Conservation (phyloP, 495 filamentous ascomycete species). For the Neurospora hispaniola region DNA sequence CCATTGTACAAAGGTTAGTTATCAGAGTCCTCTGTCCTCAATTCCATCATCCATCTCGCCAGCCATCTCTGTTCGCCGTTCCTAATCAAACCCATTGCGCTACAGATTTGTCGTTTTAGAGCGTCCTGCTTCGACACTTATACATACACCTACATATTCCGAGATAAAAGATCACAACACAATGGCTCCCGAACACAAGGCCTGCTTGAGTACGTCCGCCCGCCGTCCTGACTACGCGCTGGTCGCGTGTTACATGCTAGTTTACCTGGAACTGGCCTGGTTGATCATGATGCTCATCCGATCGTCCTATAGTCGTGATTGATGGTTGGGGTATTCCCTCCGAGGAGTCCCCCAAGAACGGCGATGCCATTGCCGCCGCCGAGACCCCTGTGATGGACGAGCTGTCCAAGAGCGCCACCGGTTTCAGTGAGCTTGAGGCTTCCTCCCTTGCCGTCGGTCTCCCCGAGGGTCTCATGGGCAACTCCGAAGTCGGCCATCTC, state of each 20-base stretch:
- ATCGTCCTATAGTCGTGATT: constrained; percentile 63
- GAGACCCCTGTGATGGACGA: constrained; percentile 62
- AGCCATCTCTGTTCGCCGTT: not conserved
- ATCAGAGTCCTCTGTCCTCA: not conserved
- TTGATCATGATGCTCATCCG: constrained; percentile 41
- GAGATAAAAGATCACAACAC: constrained; percentile 19
- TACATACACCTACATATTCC: not conserved
- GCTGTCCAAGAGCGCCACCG: constrained; percentile 27
- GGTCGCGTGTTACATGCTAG: constrained; percentile 32
- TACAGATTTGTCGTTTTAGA: not conserved
- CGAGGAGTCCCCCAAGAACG: constrained; percentile 64
- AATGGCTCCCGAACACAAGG: constrained; percentile 87
- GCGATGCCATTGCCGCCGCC: constrained; percentile 89
- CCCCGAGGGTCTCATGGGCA: constrained; percentile 96
- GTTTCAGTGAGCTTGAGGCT: constrained; percentile 70
- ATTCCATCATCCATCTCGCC: not conserved
- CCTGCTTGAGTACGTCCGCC: constrained; percentile 67
- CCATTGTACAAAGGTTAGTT: not conserved
- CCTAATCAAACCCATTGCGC: not conserved
- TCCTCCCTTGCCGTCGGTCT: constrained; percentile 92
- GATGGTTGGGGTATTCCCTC: constrained; percentile 93
- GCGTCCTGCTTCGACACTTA: not conserved
- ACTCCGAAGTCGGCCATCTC: constrained; percentile 94
- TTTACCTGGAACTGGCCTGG: constrained; percentile 43
- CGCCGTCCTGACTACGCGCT: constrained; percentile 33